Evolutionary conservation across 495 filamentous ascomycete species (phyloP).

Genomic region (Penicillium angulare): DNA sequence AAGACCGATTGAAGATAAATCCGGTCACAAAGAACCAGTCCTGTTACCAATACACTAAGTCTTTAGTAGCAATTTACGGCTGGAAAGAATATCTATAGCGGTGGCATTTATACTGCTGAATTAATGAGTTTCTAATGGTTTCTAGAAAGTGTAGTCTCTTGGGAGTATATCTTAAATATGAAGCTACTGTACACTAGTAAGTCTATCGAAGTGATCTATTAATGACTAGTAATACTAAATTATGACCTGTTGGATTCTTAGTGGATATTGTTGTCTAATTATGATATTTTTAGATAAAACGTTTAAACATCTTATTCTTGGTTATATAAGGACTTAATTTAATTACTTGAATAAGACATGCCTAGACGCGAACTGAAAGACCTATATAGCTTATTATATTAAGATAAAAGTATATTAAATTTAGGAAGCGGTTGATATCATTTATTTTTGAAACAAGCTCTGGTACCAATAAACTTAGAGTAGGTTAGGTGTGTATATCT

Average conservation of each 20-base stretch:
- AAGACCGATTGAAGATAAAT: background rate
- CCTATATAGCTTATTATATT: background rate
- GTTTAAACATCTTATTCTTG: background rate
- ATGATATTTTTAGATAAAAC: background rate
- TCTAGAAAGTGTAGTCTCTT: background rate
- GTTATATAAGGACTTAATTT: background rate
- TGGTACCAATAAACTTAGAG: background rate
- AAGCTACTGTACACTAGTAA: background rate
- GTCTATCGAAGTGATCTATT: background rate
- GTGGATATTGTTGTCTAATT: background rate
- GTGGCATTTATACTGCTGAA: background rate
- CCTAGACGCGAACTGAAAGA: background rate
- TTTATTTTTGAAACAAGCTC: background rate
- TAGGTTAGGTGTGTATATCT: background rate
- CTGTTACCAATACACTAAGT: background rate
- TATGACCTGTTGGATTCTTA: background rate
- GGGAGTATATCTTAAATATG: background rate
- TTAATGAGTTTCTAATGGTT: background rate
- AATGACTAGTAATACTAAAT: background rate
- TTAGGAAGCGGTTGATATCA: background rate
- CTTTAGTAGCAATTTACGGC: background rate
- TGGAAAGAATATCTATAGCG: background rate
- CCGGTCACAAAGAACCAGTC: background rate
- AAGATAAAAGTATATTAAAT: background rate
- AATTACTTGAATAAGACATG: background rate